Base-by-base conservation (phyloP, 768 basidiomycete species). In the Lactarius psammicola region DNA sequence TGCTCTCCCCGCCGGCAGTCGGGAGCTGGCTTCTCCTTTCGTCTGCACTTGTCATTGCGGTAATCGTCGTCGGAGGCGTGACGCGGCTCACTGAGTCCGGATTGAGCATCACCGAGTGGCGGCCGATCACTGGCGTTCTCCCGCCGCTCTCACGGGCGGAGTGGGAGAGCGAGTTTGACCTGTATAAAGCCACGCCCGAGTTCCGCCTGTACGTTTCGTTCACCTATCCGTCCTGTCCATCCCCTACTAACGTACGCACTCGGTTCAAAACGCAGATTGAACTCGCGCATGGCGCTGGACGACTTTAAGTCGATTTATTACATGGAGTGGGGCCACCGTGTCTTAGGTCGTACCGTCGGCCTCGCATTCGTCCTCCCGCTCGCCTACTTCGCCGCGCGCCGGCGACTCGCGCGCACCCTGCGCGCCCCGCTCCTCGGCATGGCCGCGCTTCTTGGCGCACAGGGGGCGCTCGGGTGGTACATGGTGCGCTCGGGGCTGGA, bases 401-500 rank as follows among this genome's bases (percentile, higher is more conserved):
- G 86, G 67, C 84, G 85, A 67, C 87, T 98, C 33, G 81, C 92
- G 6, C 77, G 80, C 2, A 74, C 83, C 0, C 80, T 94, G 65
- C 83, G 87, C 1, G 71, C 76, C n/a, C 84, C 86, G 67, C 84
- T 97, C 28, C 76, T 84, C 17, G 88, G 85, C 2, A 82, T 98
- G 68, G 90, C 88, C 0, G 73, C 87, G 0, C 84, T 98, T 36
- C 89, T 99, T 59, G 97, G 95, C 33, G 87, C 86, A 23, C 95
- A 99, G 76, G 97, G 97, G 55, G 82, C 85, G 23, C 81, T 99
- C 23, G 97, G 97, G 31, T 99, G 97, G 97, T 98, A 98, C 80
- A 99, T 99, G 97, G 97, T 99, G 62, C 90, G 95, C 75, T 98
- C 95, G 15, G 97, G 97, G 1, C 81, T 99, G 13, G 90, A 95